These are phyloP conservation scores for Coriolopsis trogii DNA, from an alignment of 1,284 basidiomycete species.

Conservation along the genomic window DNA sequence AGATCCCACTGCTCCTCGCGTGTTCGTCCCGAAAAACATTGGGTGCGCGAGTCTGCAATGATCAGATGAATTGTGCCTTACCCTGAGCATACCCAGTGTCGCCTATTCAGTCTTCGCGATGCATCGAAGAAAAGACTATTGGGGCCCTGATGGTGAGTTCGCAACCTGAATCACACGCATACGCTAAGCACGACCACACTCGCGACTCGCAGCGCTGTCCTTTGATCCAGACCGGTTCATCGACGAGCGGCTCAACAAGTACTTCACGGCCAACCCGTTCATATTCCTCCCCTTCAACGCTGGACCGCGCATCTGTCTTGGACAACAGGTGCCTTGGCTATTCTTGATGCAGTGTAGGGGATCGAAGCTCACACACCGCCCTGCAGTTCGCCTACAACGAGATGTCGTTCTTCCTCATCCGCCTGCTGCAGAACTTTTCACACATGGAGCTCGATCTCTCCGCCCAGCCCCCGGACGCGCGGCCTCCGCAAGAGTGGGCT, in stretches of 20 bases:
- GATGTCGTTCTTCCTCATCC: constrained; percentile 42
- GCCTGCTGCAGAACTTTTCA: constrained; percentile 50
- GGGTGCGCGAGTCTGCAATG: constrained; percentile 11
- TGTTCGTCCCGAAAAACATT: constrained; percentile 28
- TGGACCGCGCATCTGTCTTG: constrained; percentile 59
- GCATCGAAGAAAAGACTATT: constrained; percentile 35
- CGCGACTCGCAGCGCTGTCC: constrained; percentile 37
- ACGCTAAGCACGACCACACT: too few relatives aligned
- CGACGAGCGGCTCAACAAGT: constrained; percentile 52
- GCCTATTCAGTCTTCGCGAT: constrained; percentile 32
- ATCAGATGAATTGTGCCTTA: not conserved
- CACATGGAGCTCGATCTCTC: constrained; percentile 41
- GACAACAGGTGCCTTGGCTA: constrained; percentile 50
- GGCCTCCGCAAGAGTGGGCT: constrained; percentile 22
- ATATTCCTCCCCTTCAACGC: constrained; percentile 67
- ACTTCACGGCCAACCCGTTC: constrained; percentile 57
- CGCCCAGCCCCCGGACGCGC: constrained; percentile 19
- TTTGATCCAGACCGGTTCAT: constrained; percentile 67
- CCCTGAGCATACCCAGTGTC: constrained; percentile 12
- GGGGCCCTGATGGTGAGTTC: constrained; percentile 34
- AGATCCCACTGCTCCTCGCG: constrained; percentile 25
- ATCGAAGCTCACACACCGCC: constrained; percentile 13
- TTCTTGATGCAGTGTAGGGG: too few relatives aligned
- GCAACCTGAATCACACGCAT: too few relatives aligned
- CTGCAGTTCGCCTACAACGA: constrained; percentile 46